phyloP scores from a whole-genome alignment of 768 basidiomycete species.

The Rhodotorula paludigena region DNA sequence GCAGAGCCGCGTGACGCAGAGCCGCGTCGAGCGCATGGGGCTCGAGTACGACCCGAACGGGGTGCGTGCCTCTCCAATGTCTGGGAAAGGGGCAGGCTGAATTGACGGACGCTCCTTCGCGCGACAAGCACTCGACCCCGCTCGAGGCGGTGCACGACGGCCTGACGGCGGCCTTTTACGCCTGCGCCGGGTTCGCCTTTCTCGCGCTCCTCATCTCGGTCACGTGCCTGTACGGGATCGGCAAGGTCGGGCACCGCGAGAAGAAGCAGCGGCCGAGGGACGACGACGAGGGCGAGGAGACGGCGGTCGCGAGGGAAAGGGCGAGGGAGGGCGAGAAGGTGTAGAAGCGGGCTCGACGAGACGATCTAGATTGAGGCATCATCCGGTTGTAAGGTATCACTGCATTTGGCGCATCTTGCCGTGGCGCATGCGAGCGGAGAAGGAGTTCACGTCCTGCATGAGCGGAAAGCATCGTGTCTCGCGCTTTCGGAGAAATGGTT shows the following conservation, averaged over 20 bases:
- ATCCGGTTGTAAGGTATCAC: too few relatives aligned
- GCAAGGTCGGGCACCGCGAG: constrained; percentile 20
- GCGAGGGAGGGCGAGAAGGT: too few relatives aligned
- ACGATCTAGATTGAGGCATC: too few relatives aligned
- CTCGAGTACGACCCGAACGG: constrained; percentile 12
- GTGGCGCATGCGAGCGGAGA: too few relatives aligned
- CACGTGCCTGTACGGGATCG: neutral
- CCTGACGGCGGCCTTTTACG: constrained; percentile 13
- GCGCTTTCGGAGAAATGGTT: too few relatives aligned
- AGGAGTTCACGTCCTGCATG: too few relatives aligned
- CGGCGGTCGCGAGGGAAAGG: neutral
- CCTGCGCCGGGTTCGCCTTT: constrained; percentile 12
- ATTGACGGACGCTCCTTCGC: neutral
- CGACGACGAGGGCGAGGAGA: neutral
- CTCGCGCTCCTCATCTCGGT: neutral
- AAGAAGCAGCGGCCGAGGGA: neutral
- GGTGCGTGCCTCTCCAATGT: neutral
- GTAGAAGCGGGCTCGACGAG: too few relatives aligned
- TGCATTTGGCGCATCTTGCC: too few relatives aligned
- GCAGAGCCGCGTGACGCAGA: constrained; percentile 3
- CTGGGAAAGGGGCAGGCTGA: neutral
- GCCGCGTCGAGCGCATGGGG: constrained; percentile 1
- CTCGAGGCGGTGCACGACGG: neutral
- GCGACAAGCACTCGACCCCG: neutral
- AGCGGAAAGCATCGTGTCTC: too few relatives aligned